Base-by-base conservation (phyloP, 2,329 filamentous ascomycete species). In the Aspergillus sp. region DNA sequence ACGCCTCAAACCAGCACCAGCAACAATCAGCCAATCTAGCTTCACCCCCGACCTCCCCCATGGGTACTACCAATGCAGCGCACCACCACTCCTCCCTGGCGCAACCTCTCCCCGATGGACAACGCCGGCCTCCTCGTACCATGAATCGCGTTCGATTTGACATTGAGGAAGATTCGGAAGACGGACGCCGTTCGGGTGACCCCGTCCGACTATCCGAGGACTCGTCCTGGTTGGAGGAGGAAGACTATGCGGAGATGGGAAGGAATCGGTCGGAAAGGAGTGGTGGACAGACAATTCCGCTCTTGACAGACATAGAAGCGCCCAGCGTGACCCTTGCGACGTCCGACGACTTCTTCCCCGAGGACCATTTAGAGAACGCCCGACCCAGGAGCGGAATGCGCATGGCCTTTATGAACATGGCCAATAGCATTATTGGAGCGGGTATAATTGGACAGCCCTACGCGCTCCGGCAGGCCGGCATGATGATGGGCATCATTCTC, bases 321-420 rank as follows among this genome's bases (percentile, higher is more conserved):
- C 91, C 92, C 1, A 88, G 88, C 56, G 81, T 88, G 44, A 86
- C 89, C 10, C 75, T 96, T 45, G 89, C 79, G 75, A 87, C 73
- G 60, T 77, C 77, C 21, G 79, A 83, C 2, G 73, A 81, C 53
- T 79, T 83, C 61, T 76, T 79, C 50, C 77, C 81, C 0, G 81
- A 84, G 60, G 81, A 86, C 47, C 73, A 83, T 54, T 68, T 86
- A 52, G 82, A 85, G 60, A 78, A 72, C 57, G 80, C 82, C 17
- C 81, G 92, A 52, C 91, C 93, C 44, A 93, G 93, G 75, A 96
- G 90, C 53, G 88, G 88, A 4, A 81, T 97, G 75, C 81, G 83
- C 57, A 90, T 88, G 69, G 93, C 94, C 3, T 97, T 99, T 63
- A 96, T 97, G 91, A 99, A 99, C 75, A 99, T 99, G 94, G 93